Base-by-base conservation (phyloP, 108 stramenopile species). In the Cyclotella cryptica region DNA sequence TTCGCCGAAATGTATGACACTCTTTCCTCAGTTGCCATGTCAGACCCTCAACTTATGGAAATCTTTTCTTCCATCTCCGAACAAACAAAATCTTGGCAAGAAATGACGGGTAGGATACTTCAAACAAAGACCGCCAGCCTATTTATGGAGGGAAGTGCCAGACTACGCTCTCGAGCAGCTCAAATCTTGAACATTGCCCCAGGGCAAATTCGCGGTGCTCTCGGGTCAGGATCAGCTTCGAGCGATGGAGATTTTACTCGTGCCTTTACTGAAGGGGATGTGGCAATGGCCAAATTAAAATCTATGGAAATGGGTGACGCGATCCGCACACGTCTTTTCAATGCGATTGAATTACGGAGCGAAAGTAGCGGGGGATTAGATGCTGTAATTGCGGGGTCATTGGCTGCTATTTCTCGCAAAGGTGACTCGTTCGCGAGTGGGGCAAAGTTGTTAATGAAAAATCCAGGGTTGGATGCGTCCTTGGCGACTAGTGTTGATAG, bases 261-360 rank as follows among this genome's bases (percentile, higher is more conserved):
- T 28, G 90, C 92, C 2, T 93, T 96, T 63, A 93, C 92, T 0
- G 96, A 96, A 72, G 92, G 92, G 30, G 96, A 96, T 77, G 87
- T 91, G 53, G 93, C 93, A n/a, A 88, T 91, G 70, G 90, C 93
- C 5, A 80, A 92, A 58, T 78, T 96, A 17, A 96, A 96, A 72
- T 88, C 91, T 0, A 86, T 96, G 64, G 92, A 94, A 79, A 84
- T 96, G 64, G 96, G 93, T 10, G 92, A 94, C 79, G 87, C 88
- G 21, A 88, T 96, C 7, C 78, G 88, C 39, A 58, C 77, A 64
- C 86, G 93, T n/a, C 71, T 96, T 18, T 88, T 94, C 21, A 69
- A 79, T 41, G 93, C 93, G 6, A 93, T 96, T 72, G 96, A 96
- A 81, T 71, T 94, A 19, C 81, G 93, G 49, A 90, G 89, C 64